Evolutionary conservation across 768 basidiomycete species (phyloP).

Genomic region (Cubamyces sp.): DNA sequence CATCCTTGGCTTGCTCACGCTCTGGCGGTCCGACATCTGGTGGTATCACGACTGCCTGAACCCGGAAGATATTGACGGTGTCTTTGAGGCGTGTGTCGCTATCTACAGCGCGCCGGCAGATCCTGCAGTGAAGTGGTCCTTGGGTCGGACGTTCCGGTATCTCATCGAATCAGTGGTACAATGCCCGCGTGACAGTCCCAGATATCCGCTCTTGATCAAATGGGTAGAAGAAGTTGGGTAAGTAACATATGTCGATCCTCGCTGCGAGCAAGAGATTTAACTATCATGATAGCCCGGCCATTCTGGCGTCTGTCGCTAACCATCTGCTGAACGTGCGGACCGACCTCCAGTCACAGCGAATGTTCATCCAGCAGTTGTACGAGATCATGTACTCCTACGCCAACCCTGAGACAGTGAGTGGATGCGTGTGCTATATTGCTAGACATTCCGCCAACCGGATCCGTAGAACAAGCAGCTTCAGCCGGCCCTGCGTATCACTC

Average conservation of each 20-base stretch:
- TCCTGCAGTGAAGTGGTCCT: conserved; percentile 64
- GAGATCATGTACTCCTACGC: conserved; percentile 60
- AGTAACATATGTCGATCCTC: conserved; percentile 20
- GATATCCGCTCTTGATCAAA: conserved; percentile 40
- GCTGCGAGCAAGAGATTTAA: not conserved
- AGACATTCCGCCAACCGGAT: not conserved
- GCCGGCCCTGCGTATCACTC: conserved; percentile 52
- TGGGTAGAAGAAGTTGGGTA: conserved; percentile 56
- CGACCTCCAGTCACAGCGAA: conserved; percentile 63
- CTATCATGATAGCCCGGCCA: conserved; percentile 30
- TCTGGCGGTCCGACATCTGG: conserved; percentile 62
- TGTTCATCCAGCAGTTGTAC: conserved; percentile 70
- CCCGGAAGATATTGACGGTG: conserved; percentile 46
- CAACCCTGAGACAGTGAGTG: not conserved
- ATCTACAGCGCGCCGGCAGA: conserved; percentile 70
- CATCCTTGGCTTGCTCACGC: conserved; percentile 64
- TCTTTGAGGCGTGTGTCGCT: conserved; percentile 51
- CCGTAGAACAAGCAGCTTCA: conserved; percentile 39
- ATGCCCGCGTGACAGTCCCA: conserved; percentile 44
- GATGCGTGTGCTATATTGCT: conserved; percentile 11
- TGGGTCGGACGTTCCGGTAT: conserved; percentile 52
- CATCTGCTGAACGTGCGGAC: conserved; percentile 63
- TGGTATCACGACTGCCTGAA: conserved; percentile 57
- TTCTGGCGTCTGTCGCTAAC: conserved; percentile 51
- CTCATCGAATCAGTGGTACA: conserved; percentile 49